A percentile compares a stretch with the other conserved stretches of the same genome.
These are phyloP conservation scores for Candida albicans DNA, from an alignment of 1,139 yeast genomes.

Conservation along the genomic window DNA sequence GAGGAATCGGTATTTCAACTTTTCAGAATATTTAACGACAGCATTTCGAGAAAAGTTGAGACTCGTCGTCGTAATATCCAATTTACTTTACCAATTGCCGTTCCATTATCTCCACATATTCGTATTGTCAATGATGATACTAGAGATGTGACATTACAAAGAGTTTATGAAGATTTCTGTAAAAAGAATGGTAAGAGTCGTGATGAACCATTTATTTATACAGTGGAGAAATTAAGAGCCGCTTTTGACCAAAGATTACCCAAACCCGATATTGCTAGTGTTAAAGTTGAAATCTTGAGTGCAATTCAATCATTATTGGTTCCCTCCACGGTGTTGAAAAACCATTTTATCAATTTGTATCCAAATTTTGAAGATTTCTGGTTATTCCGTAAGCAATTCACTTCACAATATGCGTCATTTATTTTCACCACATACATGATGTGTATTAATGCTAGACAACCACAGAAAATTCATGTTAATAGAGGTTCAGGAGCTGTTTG, in stretches of 20 bases:
- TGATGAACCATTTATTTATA: slow-evolving; percentile 88
- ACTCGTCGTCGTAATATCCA: slow-evolving; percentile 82
- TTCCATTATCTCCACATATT: slow-evolving; percentile 93
- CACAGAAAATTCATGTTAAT: slow-evolving; percentile 87
- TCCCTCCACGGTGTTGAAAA: slow-evolving; percentile 81
- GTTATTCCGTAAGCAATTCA: slow-evolving; percentile 93
- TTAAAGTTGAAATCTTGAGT: slow-evolving; percentile 85
- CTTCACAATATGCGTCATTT: slow-evolving; percentile 94
- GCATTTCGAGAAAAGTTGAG: slow-evolving; percentile 78
- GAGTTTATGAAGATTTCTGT: slow-evolving; percentile 87
- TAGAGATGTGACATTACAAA: slow-evolving; percentile 76
- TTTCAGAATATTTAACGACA: slow-evolving; percentile 83
- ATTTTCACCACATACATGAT: slow-evolving; percentile 92
- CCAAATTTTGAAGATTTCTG: slow-evolving; percentile 90
- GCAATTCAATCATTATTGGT: slow-evolving; percentile 86
- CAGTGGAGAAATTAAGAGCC: slow-evolving; percentile 83
- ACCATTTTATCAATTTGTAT: slow-evolving; percentile 61
- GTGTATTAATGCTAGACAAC: slow-evolving; percentile 91
- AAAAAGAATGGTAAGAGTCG: slow-evolving; percentile 69
- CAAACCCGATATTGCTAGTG: slow-evolving; percentile 86
- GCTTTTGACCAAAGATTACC: slow-evolving; percentile 93
- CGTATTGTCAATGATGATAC: slow-evolving; percentile 86
- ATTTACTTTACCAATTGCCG: slow-evolving; percentile 87
- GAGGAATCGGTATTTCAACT: slow-evolving; percentile 93
- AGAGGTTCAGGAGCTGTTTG: slow-evolving; percentile 84